Base-by-base conservation (phyloP, 2,329 filamentous ascomycete species). In the Ilyonectria sp. region DNA sequence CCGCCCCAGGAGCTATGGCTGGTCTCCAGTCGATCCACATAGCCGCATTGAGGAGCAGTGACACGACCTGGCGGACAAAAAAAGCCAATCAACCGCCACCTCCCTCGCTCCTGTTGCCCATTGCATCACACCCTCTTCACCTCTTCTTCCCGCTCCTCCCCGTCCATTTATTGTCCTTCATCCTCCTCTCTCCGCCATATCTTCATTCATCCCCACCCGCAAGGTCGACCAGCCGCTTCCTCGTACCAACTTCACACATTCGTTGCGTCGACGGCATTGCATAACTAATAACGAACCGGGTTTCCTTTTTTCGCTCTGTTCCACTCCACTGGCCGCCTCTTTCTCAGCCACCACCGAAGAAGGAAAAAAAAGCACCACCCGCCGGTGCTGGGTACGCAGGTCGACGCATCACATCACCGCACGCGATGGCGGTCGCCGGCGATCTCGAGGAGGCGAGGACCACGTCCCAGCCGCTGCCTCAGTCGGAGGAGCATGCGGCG, bases 391-490 rank as follows among this genome's bases (percentile, higher is more conserved):
- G 52, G 23, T 26, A 47, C 4, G 8, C 23, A 65, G 40, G 1
- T 62, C 35, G 19, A 26, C 53, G 31, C 26, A 31, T 37, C 31
- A 29, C 44, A 40, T 31, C 35, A n/a, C 44, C 40, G 47, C 58
- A 10, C 53, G 37, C 46, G 13, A 66, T 66, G 63, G 53, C 58
- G 19, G 46, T n/a, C 46, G 19, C 44, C 17, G 40, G 53, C 54
- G 63, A 66, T 67, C 64, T 67, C 35, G 64, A 67, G n/a, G 64
- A 67, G 60, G 63, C 58, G 47, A 57, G 58, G 21, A 35, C 46
- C 37, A 37, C 53, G 9, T 62, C 63, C 37, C 44, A 59, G 10
- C 54, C 54, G n/a, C 53, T 67, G 23, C 47, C 64, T 40, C 64
- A 67, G 29, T 63, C 64, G 8, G 63, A 63, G 54, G 31, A 55